Base-by-base conservation (phyloP, 2,329 filamentous ascomycete species). In the Cytospora leucostoma region DNA sequence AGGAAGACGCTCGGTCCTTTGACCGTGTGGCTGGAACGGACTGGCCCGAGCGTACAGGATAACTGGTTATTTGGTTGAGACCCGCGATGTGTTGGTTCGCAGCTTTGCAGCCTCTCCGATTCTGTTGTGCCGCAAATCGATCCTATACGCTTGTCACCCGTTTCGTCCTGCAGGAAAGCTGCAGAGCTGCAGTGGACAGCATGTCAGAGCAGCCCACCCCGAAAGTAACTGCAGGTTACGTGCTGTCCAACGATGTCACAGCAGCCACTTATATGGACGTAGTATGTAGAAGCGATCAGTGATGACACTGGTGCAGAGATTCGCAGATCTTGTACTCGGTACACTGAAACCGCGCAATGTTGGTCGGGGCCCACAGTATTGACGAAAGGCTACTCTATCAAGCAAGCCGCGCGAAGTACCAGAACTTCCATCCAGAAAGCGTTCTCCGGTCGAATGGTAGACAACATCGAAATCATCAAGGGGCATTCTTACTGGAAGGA, bases 21-120 rank as follows among this genome's bases (percentile, higher is more conserved):
- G 32, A 35, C 59, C 59, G 52, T 53, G 51, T 27, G 51, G 53
- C 59, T 61, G 59, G 59, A 38, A 61, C 49, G 44, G 51, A 52
- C 7, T 61, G 59, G 59, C n/a, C 51, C 40, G 51, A 55, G 59
- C 59, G 19, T 17, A 47, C 44, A 47, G 10, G 8, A 47, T 38
- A 61, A 7, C 32, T 11, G 35, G 40, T 15, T 21, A 12, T 47
- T 47, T 37, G 35, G 35, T 37, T 21, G 7, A 21, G 44, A 47
- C 44, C 44, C n/a, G 44, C 44, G n/a, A 47, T 47, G 44, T 21
- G 44, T 21, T 47, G 44, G 44, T 47, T 47, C 35, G 44, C 44
- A 47, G 7, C 44, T 47, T 21, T 12, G n/a, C 44, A 47, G 8
- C n/a, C 44, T 47, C 44, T 21, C 44, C n/a, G n/a, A 11, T 47